Evolutionary conservation across 768 basidiomycete species (phyloP), one percentile per base, ranked within the genome.

Genomic region (Lentinula raphanica): DNA sequence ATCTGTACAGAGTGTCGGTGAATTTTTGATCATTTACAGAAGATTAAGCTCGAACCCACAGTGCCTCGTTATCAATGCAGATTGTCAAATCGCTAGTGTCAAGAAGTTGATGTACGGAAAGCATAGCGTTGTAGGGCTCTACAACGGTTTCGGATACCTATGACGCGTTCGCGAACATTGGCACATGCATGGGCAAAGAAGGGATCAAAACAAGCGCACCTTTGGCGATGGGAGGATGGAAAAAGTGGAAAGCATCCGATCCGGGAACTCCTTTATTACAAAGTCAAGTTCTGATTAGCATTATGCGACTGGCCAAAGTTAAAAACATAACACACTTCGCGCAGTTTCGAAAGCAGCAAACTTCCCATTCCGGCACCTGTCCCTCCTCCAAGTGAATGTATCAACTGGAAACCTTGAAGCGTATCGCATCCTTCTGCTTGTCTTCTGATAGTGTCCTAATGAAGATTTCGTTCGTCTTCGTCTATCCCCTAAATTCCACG

Each of bases 371-470:
- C 94, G 23, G 93, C 85, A 36, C 93, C 94, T 2, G 91, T 95
- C 36, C 94, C 94, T 60, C 94, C 94, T 35, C 94, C 94, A 17
- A 98, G 82, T 17, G 94, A 93, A 62, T 96, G 93, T 9, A 94
- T 71, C 48, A 94, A 70, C 65, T 95, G 93, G 67, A 95, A 93
- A 0, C 95, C 95, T 74, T 98, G 95, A 19, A 98, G 76, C 8
- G 86, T 82, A 39, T 98, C 93, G 64, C 90, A 90, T 1, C 75
- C 68, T 68, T 98, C 95, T 2, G 88, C 77, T 69, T 96, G 90
- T 65, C 76, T 83, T 62, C 95, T 81, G 8, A 93, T 64, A n/a
- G 86, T 77, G 44, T 94, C 95, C 80, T 87, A 56, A 2, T 55
- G 19, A n/a, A 17, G 5, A 36, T 40, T 45, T 11, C 58, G 42